A percentile compares a stretch with the other conserved stretches of the same genome.
These are phyloP conservation scores for Angophora floribunda DNA, from an alignment of 345 rosid genomes.

Conservation along the genomic window DNA sequence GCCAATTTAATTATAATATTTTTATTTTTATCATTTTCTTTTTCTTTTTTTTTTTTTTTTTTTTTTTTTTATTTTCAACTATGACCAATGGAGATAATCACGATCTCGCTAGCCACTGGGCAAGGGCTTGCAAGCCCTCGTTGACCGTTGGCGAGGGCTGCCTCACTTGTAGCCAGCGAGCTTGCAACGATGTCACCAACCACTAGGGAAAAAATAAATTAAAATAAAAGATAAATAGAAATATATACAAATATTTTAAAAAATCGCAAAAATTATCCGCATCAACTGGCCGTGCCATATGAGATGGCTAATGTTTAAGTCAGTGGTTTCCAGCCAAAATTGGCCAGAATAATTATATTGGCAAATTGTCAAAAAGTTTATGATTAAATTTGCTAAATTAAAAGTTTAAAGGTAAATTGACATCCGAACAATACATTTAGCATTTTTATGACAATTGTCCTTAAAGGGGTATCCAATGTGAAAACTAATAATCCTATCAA, in stretches of 20 bases:
- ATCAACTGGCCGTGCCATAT: accelerated
- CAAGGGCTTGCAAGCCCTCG: not conserved
- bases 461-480: not conserved
- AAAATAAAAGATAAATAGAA: too few relatives aligned
- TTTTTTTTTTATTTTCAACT: too few relatives aligned
- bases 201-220: too few relatives aligned
- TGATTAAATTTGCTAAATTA: not conserved
- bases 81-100: not conserved
- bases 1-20: not conserved
- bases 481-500: not conserved
- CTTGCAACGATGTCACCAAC: too few relatives aligned
- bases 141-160: not conserved
- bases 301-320: too few relatives aligned
- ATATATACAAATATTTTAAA: too few relatives aligned
- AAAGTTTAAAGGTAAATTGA: not conserved
- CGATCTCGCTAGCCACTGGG: accelerated
- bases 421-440: not conserved
- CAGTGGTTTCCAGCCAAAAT: too few relatives aligned
- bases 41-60: too few relatives aligned
- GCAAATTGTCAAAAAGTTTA: too few relatives aligned
- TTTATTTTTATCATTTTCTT: too few relatives aligned
- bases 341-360: not conserved
- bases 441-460: not conserved
- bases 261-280: not conserved
- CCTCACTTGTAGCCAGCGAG: too few relatives aligned